phyloP scores from a whole-genome alignment of 1,284 basidiomycete species.

The Ceratobasidium theobromae region DNA sequence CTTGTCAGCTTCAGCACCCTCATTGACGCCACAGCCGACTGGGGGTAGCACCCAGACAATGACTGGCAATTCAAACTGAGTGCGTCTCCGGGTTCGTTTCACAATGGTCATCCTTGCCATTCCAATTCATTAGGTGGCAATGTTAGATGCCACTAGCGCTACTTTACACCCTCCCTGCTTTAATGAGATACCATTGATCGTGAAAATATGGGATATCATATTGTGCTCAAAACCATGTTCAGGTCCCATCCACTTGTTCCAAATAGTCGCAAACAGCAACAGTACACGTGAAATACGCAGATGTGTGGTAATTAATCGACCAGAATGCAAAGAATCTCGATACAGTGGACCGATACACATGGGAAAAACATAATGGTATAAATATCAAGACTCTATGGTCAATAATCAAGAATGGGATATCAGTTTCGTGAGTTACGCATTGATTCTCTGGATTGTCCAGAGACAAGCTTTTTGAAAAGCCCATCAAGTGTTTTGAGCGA shows the following conservation, averaged over 20 bases:
- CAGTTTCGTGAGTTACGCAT: not conserved
- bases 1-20: conserved; percentile 29
- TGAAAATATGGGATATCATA: too few species aligned
- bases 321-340: not conserved
- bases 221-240: too few species aligned
- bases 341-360: not conserved
- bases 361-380: conserved; percentile 15
- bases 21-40: conserved; percentile 32
- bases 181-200: too few species aligned
- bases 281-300: not conserved
- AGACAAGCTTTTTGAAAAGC: conserved; percentile 73
- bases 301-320: not conserved
- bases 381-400: conserved; percentile 29
- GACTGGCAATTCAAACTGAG: not conserved
- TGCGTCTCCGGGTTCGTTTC: not conserved
- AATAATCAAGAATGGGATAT: conserved; percentile 24
- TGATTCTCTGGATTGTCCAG: not conserved
- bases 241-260: not conserved
- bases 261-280: not conserved
- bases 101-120: too few species aligned
- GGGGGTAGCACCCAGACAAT: conserved; percentile 16
- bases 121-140: too few species aligned
- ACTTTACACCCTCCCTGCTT: too few species aligned
- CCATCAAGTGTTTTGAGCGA: conserved; percentile 85
- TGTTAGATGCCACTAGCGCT: too few species aligned